Percentiles rank a stretch among this genome's conserved stretches.
These are phyloP conservation scores for Picochlorum sp. DNA, from an alignment of 139 green algal genomes.

Conservation along the genomic window DNA sequence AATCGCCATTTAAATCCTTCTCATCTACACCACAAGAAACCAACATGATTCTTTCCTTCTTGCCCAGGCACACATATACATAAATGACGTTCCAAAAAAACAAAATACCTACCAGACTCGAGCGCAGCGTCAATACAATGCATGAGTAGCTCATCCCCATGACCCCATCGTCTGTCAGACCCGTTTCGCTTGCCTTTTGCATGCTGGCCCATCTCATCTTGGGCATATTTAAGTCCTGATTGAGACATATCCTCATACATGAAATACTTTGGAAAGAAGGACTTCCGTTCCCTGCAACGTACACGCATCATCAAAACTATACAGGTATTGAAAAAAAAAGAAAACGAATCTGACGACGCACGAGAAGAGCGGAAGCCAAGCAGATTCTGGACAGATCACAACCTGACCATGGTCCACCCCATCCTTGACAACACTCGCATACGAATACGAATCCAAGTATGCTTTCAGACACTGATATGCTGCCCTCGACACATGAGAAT, in stretches of 20 bases:
- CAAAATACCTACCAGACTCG: slow-evolving; percentile 1
- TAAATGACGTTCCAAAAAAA: background rate
- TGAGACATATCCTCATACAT: slow-evolving; percentile 11
- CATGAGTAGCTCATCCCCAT: background rate
- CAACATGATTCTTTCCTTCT: background rate
- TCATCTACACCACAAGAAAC: background rate
- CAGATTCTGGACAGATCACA: background rate
- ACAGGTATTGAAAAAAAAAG: background rate
- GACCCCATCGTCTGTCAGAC: background rate
- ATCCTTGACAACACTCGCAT: background rate
- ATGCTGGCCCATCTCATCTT: background rate
- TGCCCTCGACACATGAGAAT: slow-evolving; percentile 5
- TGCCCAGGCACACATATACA: background rate
- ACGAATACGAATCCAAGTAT: background rate
- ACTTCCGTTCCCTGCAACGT: background rate
- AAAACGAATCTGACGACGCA: background rate
- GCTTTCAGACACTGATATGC: background rate
- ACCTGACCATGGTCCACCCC: background rate
- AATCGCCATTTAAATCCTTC: slow-evolving; percentile 24
- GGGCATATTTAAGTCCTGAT: background rate
- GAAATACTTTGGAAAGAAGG: slow-evolving; percentile 16
- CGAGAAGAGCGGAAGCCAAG: background rate
- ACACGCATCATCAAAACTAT: background rate
- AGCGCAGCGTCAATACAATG: slow-evolving; percentile 2
- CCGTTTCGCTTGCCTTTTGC: background rate